Evolutionary conservation across 768 basidiomycete genomes (phyloP), one percentile per base, ranked within the genome.

Genomic region (Mycena chlorophos): DNA sequence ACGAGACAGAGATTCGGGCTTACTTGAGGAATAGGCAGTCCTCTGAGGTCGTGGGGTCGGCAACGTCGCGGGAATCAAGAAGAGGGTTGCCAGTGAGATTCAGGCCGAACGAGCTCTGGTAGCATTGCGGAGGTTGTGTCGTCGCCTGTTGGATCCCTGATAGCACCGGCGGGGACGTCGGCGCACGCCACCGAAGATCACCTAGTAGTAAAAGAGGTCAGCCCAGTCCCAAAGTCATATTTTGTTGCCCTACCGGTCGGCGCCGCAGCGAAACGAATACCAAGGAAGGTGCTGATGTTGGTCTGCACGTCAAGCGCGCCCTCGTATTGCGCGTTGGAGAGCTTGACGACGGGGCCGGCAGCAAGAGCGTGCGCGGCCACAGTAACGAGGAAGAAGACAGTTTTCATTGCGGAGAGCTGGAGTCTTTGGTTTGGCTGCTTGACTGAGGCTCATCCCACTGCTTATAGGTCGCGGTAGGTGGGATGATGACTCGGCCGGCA

Each of bases 1-100:
- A n/a, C n/a, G n/a, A n/a, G n/a, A n/a, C n/a, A n/a, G n/a, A n/a
- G n/a, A n/a, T n/a, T n/a, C n/a, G n/a, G n/a, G n/a, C n/a, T n/a
- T n/a, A n/a, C n/a, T n/a, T n/a, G n/a, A n/a, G 61, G 55, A 70
- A 71, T 6, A 71, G 47, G 52, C 70, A 71, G 42, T 71, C 70
- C 37, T 71, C 69, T 3, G 69, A 63, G 27, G 63, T 48, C 13
- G 30, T 49, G n/a, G n/a, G n/a, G n/a, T n/a, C n/a, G n/a, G n/a
- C n/a, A n/a, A 56, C 51, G 23, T 25, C 60, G 20, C 67, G 63
- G n/a, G 25, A 8, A 3, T 5, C n/a, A n/a, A 52, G 37, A 5
- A 42, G 8, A 17, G 51, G 56, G 16, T 49, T 34, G 13, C 14
- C 13, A 2, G 56, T 57, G 1, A 20, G 22, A 5, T 39, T n/a